These are phyloP conservation scores for Exophiala lecanii-corni DNA, from an alignment of 2,329 filamentous ascomycete species.

Conservation along the genomic window DNA sequence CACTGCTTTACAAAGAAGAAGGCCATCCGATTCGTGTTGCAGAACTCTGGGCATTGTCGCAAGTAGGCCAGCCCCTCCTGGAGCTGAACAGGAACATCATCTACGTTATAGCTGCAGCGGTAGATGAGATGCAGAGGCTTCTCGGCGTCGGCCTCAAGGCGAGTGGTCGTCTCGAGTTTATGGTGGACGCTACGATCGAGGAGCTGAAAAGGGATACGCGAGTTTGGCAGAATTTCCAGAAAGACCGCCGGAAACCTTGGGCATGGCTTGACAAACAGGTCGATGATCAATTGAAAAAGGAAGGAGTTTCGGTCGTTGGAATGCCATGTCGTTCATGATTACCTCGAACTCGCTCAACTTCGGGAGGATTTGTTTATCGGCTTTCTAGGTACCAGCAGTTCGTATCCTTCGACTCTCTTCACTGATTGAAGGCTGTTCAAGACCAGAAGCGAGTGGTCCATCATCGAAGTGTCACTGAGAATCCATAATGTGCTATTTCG, in stretches of 20 bases:
- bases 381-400: too few relatives aligned
- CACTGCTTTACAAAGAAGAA: conserved; percentile 44
- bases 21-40: conserved; percentile 53
- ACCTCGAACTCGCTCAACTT: too few relatives aligned
- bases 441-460: too few relatives aligned
- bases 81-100: not conserved
- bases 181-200: conserved; percentile 5
- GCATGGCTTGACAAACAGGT: conserved; percentile 15
- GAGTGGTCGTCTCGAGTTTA: conserved; percentile 9
- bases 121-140: conserved; percentile 10
- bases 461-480: too few relatives aligned
- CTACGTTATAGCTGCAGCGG: conserved; percentile 3
- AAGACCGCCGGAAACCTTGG: conserved; percentile 1
- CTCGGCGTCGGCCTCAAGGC: conserved; percentile 2
- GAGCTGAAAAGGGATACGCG: not conserved
- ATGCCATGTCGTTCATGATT: too few relatives aligned
- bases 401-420: too few relatives aligned
- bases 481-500: too few relatives aligned
- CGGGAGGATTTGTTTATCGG: too few relatives aligned
- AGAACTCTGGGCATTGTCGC: conserved; percentile 18
- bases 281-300: conserved; percentile 3
- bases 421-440: too few relatives aligned
- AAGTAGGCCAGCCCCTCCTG: conserved; percentile 9
- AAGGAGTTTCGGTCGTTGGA: conserved; percentile 11
- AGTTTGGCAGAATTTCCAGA: conserved; percentile 10